A percentile compares a stretch with the other conserved stretches of the same genome.
phyloP scores from a whole-genome alignment of 495 filamentous ascomycete genomes.

The Penicillium macrosclerotiorum region DNA sequence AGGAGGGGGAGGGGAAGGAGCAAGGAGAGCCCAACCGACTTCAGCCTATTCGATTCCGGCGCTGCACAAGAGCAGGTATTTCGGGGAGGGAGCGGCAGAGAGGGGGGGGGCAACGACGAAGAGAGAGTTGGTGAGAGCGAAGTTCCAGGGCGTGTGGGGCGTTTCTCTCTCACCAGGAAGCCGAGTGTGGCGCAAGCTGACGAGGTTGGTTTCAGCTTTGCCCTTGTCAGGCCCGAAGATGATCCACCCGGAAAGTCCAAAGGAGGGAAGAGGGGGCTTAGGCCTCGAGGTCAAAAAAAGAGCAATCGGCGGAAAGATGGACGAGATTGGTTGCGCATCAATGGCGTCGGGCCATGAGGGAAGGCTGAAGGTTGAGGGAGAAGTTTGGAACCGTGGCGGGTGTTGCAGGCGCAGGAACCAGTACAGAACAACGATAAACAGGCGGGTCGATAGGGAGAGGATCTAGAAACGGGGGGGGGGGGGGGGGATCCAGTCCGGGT shows the following conservation, averaged over 20 bases:
- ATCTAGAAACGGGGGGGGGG: no score
- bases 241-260: conserved; percentile 20
- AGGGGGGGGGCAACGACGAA: conserved; percentile 9
- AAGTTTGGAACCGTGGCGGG: conserved; percentile 19
- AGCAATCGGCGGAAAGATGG: conserved; percentile 6
- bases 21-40: conserved; percentile 17
- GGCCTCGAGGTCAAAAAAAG: conserved; percentile 16
- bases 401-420: conserved; percentile 16
- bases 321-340: conserved; percentile 18
- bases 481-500: no score
- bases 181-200: conserved; percentile 53
- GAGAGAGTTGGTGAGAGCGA: conserved; percentile 10
- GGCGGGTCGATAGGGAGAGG: background rate
- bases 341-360: conserved; percentile 8
- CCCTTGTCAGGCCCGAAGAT: conserved; percentile 23
- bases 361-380: no score
- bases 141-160: conserved; percentile 43
- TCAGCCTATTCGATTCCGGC: conserved; percentile 16
- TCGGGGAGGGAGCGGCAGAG: conserved; percentile 9
- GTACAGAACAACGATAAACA: background rate
- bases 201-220: conserved; percentile 42
- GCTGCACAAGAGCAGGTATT: conserved; percentile 4
- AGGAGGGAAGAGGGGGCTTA: conserved; percentile 16
- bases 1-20: conserved; percentile 4
- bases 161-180: conserved; percentile 34